Conservation (phyloP, 2,329 filamentous ascomycete species). For the Aspergillus costaricaensis region DNA sequence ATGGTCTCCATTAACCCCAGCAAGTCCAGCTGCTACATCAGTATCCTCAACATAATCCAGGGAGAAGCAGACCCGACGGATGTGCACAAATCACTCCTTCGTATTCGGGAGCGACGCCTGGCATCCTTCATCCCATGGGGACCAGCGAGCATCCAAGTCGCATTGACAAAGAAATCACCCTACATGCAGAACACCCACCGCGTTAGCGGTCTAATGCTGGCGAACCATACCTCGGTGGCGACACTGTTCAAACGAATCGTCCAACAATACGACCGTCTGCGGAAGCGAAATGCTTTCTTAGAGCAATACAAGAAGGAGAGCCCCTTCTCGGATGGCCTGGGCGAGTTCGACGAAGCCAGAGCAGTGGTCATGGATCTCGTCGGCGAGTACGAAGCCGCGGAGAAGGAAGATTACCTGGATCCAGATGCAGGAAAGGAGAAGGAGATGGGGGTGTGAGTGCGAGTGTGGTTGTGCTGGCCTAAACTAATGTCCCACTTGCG, state of each 20-base stretch:
- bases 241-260: conserved; percentile 95
- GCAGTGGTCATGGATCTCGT: conserved; percentile 91
- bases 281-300: conserved; percentile 95
- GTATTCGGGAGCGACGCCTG: conserved; percentile 89
- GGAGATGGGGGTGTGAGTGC: conserved; percentile 28
- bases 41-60: conserved; percentile 97
- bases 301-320: conserved; percentile 96
- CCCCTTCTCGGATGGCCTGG: conserved; percentile 85
- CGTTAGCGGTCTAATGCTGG: conserved; percentile 94
- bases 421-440: conserved; percentile 60
- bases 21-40: conserved; percentile 99
- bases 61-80: conserved; percentile 97
- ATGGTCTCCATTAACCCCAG: conserved; percentile 96
- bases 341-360: conserved; percentile 92
- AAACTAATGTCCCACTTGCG: background rate
- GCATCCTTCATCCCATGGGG: conserved; percentile 99
- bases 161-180: conserved; percentile 91
- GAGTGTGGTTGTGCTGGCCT: background rate
- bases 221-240: conserved; percentile 95
- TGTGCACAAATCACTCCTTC: conserved; percentile 93
- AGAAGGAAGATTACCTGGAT: conserved; percentile 85
- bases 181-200: conserved; percentile 93
- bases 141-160: conserved; percentile 95
- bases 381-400: conserved; percentile 92
- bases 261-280: conserved; percentile 86